phyloP scores from a whole-genome alignment of 805 yeast species.

The Barnettozyma sp. region DNA sequence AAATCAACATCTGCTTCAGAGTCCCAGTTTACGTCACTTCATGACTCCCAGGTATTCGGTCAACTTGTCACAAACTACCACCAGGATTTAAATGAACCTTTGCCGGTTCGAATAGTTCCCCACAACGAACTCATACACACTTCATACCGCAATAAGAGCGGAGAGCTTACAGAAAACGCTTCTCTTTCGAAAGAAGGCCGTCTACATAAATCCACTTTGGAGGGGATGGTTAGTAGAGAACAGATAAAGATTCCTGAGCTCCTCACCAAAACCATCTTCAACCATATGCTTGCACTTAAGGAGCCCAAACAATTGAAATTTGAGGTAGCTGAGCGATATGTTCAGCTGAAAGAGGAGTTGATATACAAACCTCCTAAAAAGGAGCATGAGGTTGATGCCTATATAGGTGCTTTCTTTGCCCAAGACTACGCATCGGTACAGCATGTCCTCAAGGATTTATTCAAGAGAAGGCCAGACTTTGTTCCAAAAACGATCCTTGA shows the following conservation, averaged over 20 bases:
- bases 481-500: constrained; percentile 65
- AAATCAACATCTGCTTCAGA: neutral
- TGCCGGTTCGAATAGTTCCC: constrained; percentile 29
- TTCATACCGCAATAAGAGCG: constrained; percentile 25
- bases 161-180: constrained; percentile 10
- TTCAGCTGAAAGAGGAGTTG: constrained; percentile 43
- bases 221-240: constrained; percentile 44
- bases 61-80: constrained; percentile 34
- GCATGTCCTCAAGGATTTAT: constrained; percentile 62
- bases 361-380: constrained; percentile 43
- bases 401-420: constrained; percentile 70
- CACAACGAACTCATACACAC: constrained; percentile 27
- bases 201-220: constrained; percentile 48
- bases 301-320: constrained; percentile 59
- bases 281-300: constrained; percentile 53
- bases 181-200: constrained; percentile 31
- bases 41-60: constrained; percentile 36
- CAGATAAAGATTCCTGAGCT: constrained; percentile 50
- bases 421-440: constrained; percentile 71
- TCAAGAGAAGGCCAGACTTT: constrained; percentile 51
- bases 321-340: constrained; percentile 51
- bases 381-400: constrained; percentile 63
- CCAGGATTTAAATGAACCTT: constrained; percentile 28
- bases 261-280: constrained; percentile 52
- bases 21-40: constrained; percentile 29